Conservation (phyloP, 2,329 filamentous ascomycete species). For the Colletotrichum tropicicola region DNA sequence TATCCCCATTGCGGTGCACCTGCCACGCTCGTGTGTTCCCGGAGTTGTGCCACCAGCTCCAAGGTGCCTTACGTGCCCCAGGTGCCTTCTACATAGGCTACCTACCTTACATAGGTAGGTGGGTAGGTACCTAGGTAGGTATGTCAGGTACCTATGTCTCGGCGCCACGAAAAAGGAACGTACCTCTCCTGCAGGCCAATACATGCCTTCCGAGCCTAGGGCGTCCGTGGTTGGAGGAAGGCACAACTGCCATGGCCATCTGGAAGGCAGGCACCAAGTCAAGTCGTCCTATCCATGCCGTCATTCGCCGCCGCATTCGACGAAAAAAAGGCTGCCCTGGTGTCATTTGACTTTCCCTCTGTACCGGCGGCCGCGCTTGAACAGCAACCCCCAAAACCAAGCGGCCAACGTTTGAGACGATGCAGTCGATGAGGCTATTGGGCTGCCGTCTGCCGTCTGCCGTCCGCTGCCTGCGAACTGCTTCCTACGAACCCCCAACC, state of each 20-base stretch:
- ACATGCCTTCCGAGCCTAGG: too few species aligned
- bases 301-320: slow-evolving; percentile 3
- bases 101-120: too few species aligned
- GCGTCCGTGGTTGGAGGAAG: neutral
- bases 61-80: too few species aligned
- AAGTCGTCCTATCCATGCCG: neutral
- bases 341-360: neutral
- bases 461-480: too few species aligned
- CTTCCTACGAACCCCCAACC: slow-evolving; percentile 7
- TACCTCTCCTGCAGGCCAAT: neutral
- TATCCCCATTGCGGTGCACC: neutral
- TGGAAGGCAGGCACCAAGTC: too few species aligned
- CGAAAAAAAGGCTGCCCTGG: too few species aligned
- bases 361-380: neutral
- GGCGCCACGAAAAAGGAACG: slow-evolving; percentile 3
- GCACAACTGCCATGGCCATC: neutral
- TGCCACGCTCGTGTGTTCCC: neutral
- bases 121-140: too few species aligned
- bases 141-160: slow-evolving; percentile 11
- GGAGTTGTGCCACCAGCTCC: neutral
- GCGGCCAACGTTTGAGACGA: slow-evolving; percentile 11
- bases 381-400: neutral
- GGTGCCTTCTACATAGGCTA: too few species aligned
- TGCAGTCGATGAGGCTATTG: slow-evolving; percentile 5
- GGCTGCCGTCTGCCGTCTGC: neutral